Evolutionary conservation across 257 asterid genomes (phyloP).

Genomic region (Perilla frutescens): DNA sequence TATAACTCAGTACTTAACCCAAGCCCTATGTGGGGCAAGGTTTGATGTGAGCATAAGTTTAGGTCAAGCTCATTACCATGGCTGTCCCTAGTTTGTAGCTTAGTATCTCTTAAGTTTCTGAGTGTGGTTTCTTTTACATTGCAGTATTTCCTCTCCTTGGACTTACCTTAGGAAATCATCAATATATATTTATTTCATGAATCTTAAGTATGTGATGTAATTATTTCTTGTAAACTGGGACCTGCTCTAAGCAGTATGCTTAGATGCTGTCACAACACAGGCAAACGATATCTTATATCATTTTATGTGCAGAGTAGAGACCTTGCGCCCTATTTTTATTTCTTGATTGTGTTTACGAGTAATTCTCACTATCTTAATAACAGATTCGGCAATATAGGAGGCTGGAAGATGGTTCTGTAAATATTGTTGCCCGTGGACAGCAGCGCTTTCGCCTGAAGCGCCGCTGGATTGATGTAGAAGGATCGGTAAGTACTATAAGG

Average conservation of each 20-base stretch:
- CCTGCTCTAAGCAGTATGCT: conserved; percentile 6
- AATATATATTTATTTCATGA: no score
- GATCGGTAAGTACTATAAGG: conserved; percentile 65
- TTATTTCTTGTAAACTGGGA: conserved; percentile 10
- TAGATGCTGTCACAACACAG: conserved; percentile 3
- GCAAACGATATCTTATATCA: conserved; percentile 14
- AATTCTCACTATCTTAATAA: conserved; percentile 29
- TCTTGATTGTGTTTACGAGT: conserved; percentile 9
- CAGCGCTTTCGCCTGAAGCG: conserved; percentile 93
- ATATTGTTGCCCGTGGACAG: conserved; percentile 88
- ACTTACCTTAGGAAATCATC: no score
- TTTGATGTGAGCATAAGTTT: no score
- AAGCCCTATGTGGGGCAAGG: no score
- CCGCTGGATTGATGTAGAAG: conserved; percentile 80
- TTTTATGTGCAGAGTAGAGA: background rate
- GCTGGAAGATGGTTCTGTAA: conserved; percentile 93
- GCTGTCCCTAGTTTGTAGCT: no score
- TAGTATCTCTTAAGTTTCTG: no score
- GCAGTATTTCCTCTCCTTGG: no score
- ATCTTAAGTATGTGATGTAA: background rate
- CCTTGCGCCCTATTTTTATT: conserved; percentile 21
- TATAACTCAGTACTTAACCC: no score
- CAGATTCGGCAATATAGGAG: conserved; percentile 92
- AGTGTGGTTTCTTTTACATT: no score
- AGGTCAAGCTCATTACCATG: no score